Evolutionary conservation across 2,329 filamentous ascomycete genomes (phyloP).

Genomic region (Orbilia oligospora): DNA sequence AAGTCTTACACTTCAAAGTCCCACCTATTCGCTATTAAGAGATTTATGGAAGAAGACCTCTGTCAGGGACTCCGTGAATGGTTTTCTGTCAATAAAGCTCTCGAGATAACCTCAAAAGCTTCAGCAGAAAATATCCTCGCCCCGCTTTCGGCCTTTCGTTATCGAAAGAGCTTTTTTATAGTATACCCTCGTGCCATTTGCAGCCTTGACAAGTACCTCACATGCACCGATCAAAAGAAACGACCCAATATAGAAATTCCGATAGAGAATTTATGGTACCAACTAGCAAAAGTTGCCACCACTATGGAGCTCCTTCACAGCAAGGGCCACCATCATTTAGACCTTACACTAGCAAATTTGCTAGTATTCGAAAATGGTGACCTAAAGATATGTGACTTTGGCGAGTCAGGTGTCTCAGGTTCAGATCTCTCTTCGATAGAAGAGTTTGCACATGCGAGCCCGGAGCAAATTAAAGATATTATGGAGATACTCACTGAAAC

Average conservation of each 20-base stretch:
- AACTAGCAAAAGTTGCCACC: not conserved
- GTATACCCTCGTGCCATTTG: not conserved
- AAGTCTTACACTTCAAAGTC: not conserved
- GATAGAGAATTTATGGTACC: not conserved
- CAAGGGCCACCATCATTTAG: not conserved
- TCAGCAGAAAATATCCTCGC: not conserved
- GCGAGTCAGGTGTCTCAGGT: not conserved
- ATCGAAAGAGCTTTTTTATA: not conserved
- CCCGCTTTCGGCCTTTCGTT: not conserved
- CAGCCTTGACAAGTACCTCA: not conserved
- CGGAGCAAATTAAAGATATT: no score
- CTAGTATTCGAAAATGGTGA: not conserved
- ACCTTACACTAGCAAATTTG: not conserved
- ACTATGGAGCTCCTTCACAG: not conserved
- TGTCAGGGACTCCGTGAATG: not conserved
- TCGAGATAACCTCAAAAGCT: not conserved
- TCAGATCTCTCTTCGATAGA: not conserved
- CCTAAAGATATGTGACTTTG: conserved; percentile 1
- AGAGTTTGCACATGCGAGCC: no score
- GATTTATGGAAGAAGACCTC: not conserved
- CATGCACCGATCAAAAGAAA: not conserved
- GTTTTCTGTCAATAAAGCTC: not conserved
- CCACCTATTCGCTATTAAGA: not conserved
- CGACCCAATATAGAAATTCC: not conserved
- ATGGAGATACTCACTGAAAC: not conserved